These are phyloP conservation scores for Aspergillus nomiae DNA, from an alignment of 2,329 filamentous ascomycete genomes.

Conservation along the genomic window DNA sequence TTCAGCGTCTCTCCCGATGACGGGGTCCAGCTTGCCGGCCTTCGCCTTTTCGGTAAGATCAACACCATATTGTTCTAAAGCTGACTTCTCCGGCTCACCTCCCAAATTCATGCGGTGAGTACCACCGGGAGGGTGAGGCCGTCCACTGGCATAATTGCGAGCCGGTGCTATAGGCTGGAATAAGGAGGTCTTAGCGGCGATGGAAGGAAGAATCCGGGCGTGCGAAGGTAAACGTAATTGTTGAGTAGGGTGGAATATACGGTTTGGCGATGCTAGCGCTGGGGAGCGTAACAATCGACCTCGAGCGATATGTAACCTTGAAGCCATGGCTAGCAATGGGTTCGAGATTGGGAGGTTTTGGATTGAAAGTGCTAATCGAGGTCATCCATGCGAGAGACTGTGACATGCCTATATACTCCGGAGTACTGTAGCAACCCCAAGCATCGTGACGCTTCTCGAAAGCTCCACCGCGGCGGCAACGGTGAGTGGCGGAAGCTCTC, in stretches of 20 bases:
- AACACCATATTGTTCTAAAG: conserved; percentile 86
- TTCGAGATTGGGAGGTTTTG: background rate
- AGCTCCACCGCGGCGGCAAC: conserved; percentile 30
- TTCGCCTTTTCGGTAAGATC: conserved; percentile 84
- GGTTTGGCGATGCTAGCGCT: conserved; percentile 21
- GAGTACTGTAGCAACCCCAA: background rate
- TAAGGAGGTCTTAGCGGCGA: conserved; percentile 8
- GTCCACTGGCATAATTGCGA: conserved; percentile 57
- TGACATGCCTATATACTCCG: conserved; percentile 16
- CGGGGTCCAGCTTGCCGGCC: conserved; percentile 89
- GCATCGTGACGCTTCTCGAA: conserved; percentile 33
- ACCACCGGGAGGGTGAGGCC: conserved; percentile 84
- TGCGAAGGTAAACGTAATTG: conserved; percentile 23
- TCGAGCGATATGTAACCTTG: conserved; percentile 35
- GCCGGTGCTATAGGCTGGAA: conserved; percentile 20
- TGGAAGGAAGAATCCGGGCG: conserved; percentile 18
- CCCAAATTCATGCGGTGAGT: conserved; percentile 93
- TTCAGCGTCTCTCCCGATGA: conserved; percentile 88
- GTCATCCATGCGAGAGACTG: background rate
- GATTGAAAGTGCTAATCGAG: background rate
- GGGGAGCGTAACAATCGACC: conserved; percentile 32
- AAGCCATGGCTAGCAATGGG: conserved; percentile 28
- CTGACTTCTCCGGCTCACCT: conserved; percentile 74
- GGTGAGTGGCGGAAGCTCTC: conserved; percentile 37
- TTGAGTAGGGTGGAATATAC: conserved; percentile 21